Evolutionary conservation across 345 rosid genomes (phyloP), one percentile per base, ranked within the genome.

Genomic region (Acer yangbiense): DNA sequence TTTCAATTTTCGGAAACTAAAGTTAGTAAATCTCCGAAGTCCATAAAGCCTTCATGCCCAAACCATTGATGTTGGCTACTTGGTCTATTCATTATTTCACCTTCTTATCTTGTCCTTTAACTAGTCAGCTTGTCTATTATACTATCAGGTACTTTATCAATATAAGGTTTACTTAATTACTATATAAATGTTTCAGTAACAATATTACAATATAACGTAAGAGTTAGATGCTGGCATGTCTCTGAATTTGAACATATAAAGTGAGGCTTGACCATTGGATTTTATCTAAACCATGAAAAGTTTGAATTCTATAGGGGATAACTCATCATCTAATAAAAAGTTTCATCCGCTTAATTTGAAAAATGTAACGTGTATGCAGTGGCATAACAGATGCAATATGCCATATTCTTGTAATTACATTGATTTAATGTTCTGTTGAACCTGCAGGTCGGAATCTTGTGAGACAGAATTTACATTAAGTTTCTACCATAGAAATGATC

Each of bases 381-480:
- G 27, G 64, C 27, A 18, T 60, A 60, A 60, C 9, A 21, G 5
- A 60, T 60, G 27, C 9, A 60, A 21, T 21, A 60, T 60, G 64
- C 64, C 64, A 0, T 25, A 7, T 60, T 60, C 64, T 60, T 60
- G 64, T 16, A 20, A 20, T 60, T 63, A 39, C 82, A 44, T 78
- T 71, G 72, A 23, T 35, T 65, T 79, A 21, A 29, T 68, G 41
- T 65, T 6, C 81, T 79, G 50, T 61, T 78, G 68, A 78, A 74
- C 70, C 83, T 91, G 85, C 98, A 93, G 99, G 87, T 84, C 91
- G 71, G 97, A 96, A 77, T 87, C 90, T 55, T 83, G 81, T 74
- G 90, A 79, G 63, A 39, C 80, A 23, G 93, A 85, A 52, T 80
- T 55, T n/a, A 77, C 81, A 58, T 79, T 86, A 78, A 88, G 85